Evolutionary conservation across 306 rosid species (phyloP).

Genomic region (Cucurbita ficifolia): DNA sequence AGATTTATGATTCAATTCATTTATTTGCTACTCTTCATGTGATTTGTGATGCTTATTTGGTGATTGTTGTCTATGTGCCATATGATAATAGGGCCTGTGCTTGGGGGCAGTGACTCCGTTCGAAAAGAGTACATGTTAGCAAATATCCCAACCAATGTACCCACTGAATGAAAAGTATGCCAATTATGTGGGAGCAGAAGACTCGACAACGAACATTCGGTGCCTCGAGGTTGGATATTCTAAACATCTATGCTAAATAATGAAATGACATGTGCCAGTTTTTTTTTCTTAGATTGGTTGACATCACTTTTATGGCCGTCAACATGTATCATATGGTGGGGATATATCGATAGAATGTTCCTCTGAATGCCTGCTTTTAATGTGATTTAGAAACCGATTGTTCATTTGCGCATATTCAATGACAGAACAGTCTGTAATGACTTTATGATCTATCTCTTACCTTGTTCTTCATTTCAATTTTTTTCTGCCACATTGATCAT

Average conservation of each 20-base stretch:
- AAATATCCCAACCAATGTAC: constrained; percentile 5
- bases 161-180: not conserved
- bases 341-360: not conserved
- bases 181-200: not conserved
- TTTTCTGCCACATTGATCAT: not conserved
- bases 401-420: not conserved
- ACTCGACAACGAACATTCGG: not conserved
- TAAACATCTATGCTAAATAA: constrained; percentile 2
- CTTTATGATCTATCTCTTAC: constrained; percentile 2
- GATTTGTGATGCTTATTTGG: not conserved
- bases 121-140: not conserved
- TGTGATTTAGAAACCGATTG: not conserved
- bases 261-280: constrained; percentile 2
- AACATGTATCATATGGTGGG: not conserved
- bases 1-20: not conserved
- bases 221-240: constrained; percentile 4
- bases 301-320: not conserved
- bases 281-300: constrained; percentile 1
- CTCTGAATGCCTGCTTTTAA: not conserved
- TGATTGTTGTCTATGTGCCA: not conserved
- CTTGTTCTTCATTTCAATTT: not conserved
- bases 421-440: not conserved
- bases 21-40: not conserved
- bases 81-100: constrained; percentile 64
- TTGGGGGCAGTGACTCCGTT: constrained; percentile 67